These are phyloP conservation scores for Nicotiana obtusifolia DNA, from an alignment of 257 asterid genomes.

Conservation along the genomic window DNA sequence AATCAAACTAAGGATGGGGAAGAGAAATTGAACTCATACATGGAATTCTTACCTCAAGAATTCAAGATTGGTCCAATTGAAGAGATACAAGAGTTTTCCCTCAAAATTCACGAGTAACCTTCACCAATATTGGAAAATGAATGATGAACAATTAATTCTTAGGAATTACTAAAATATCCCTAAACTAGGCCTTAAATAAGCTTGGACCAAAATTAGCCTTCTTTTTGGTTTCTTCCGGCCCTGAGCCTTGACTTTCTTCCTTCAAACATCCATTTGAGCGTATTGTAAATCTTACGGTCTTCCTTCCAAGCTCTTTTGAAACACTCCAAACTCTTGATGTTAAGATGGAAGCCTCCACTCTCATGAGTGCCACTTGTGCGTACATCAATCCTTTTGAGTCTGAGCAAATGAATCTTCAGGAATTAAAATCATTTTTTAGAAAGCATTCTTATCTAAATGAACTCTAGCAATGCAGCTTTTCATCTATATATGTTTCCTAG, in stretches of 20 bases:
- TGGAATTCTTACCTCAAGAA: not conserved
- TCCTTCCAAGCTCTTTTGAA: not conserved
- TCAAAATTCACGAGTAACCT: not conserved
- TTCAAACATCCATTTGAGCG: not conserved
- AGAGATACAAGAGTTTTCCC: not conserved
- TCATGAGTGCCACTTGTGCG: not conserved
- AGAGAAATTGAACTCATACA: not conserved
- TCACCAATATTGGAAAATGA: not conserved
- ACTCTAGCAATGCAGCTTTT: not conserved
- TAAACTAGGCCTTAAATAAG: not conserved
- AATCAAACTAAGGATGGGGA: not conserved
- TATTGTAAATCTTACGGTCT: not conserved
- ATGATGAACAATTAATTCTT: not conserved
- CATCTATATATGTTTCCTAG: slow-evolving; percentile 1
- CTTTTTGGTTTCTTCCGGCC: not conserved
- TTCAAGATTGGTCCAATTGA: not conserved
- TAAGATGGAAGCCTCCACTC: not conserved
- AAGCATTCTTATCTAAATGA: not conserved
- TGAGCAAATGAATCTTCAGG: not conserved
- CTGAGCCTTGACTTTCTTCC: not conserved
- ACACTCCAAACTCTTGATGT: not conserved
- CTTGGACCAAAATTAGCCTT: not conserved
- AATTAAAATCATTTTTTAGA: not conserved
- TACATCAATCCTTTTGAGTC: not conserved
- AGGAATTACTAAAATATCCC: not conserved